These are phyloP conservation scores for Macadamia tetraphylla DNA, from an alignment of 164 flowering plant species.

Conservation along the genomic window DNA sequence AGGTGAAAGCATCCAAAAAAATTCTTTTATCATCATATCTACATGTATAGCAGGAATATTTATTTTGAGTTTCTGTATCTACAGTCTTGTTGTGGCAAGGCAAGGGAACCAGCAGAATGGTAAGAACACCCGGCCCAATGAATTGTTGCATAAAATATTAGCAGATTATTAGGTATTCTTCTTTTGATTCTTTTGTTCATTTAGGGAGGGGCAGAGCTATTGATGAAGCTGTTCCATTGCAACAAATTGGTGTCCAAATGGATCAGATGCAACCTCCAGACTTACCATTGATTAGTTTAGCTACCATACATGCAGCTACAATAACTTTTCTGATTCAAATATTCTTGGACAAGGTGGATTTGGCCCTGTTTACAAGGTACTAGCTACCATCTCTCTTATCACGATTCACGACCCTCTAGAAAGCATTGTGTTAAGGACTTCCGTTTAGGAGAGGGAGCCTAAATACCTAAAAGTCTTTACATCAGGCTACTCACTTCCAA, in stretches of 20 bases:
- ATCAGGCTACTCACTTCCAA: no score
- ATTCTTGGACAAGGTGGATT: constrained; percentile 47
- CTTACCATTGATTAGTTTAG: constrained; percentile 15
- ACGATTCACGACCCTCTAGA: no score
- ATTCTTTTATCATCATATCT: constrained; percentile 1
- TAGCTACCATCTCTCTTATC: no score
- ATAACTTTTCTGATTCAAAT: constrained; percentile 29
- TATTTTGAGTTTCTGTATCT: constrained; percentile 8
- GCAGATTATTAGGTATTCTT: no score
- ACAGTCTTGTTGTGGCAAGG: background rate
- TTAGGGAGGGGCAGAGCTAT: constrained; percentile 2
- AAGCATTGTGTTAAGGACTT: no score
- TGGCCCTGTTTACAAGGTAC: constrained; percentile 32
- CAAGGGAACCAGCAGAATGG: constrained; percentile 1
- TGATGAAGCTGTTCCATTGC: background rate
- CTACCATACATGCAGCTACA: constrained; percentile 23
- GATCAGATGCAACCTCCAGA: constrained; percentile 7
- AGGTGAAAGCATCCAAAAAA: background rate
- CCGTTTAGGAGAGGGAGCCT: no score
- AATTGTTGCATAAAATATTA: no score
- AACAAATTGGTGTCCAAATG: background rate
- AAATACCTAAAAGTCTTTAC: no score
- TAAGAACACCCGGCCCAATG: background rate
- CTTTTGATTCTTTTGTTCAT: background rate
- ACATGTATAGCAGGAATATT: background rate